Evolutionary conservation across 148 eudicot species (phyloP), one percentile per base, ranked within the genome.

Genomic region (Cornus florida): DNA sequence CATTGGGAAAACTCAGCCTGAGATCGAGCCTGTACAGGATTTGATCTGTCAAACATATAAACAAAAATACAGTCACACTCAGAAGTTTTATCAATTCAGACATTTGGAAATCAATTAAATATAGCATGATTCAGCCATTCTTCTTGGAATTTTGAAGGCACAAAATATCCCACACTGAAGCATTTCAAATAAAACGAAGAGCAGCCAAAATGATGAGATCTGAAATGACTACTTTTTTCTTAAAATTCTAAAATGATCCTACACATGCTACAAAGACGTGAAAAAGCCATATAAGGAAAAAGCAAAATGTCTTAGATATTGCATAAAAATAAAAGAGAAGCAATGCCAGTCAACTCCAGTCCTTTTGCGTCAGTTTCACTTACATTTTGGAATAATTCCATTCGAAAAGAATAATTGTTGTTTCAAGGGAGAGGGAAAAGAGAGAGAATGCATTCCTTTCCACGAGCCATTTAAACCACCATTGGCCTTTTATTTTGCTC

Each of bases 1-100:
- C 96, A 95, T 60, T 87, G 96, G 11, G 96, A 93, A 75, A 95
- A 90, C 83, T 93, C 93, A 6, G 82, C 87, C 72, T 95, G 98
- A 80, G 98, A 95, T 77, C 93, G 93, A 73, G 88, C 90, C 81
- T 91, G 85, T 20, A 93, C 96, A 75, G 97, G 98, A 84, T 93
- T 90, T 84, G 87, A 67, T 82, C 96, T 92, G 91, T 78, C 69
- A 71, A 41, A 41, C 66, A 60, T 5, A 4, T 3, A 71, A 69
- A 77, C 59, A 24, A 31, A 75, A 72, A 31, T 70, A 69, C 28
- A 38, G 35, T 62, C 76, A 32, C 12, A 69, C 8, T 12, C 69
- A 39, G 14, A 69, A 70, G 31, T 20, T 28, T 10, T 41, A 70
- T 23, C 10, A 24, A 11, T 57, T 1, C 62, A 35, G 41, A 22